These are phyloP conservation scores for Beauveria pseudobassiana DNA, from an alignment of 2,329 filamentous ascomycete species.

Conservation along the genomic window DNA sequence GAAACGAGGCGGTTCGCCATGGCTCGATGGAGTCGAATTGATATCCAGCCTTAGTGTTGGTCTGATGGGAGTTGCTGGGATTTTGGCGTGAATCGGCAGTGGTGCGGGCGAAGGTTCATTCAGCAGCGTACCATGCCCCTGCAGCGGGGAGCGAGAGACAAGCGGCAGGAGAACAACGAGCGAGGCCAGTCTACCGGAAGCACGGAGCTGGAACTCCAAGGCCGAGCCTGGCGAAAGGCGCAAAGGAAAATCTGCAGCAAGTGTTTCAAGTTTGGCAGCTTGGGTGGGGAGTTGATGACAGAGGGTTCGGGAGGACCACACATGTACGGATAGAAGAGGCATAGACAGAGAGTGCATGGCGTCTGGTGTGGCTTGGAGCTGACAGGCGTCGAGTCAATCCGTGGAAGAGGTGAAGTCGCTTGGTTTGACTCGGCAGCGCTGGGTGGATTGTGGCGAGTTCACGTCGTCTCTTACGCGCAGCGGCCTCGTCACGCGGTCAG, in stretches of 20 bases:
- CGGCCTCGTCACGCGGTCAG: background rate
- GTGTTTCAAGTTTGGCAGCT: slow-evolving; percentile 5
- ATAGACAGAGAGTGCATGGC: background rate
- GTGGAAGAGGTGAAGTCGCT: background rate
- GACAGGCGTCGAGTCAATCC: background rate
- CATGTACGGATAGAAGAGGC: background rate
- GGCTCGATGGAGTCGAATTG: background rate
- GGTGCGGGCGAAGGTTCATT: background rate
- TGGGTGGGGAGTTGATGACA: background rate
- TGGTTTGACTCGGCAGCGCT: background rate
- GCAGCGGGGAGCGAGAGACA: too few relatives aligned
- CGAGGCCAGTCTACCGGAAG: background rate
- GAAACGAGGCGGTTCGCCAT: slow-evolving; percentile 1
- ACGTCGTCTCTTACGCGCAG: background rate
- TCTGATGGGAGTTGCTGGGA: background rate
- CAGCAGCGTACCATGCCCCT: too few relatives aligned
- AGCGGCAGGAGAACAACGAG: background rate
- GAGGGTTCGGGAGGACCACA: background rate
- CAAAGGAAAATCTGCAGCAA: background rate
- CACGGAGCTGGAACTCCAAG: background rate
- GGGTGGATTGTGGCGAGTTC: background rate
- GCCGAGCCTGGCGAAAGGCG: background rate
- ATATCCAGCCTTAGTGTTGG: background rate
- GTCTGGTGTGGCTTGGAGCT: background rate
- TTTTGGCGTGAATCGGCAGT: too few relatives aligned